phyloP scores from a whole-genome alignment of 78 protist species.

The Dictyostelium intermedium region DNA sequence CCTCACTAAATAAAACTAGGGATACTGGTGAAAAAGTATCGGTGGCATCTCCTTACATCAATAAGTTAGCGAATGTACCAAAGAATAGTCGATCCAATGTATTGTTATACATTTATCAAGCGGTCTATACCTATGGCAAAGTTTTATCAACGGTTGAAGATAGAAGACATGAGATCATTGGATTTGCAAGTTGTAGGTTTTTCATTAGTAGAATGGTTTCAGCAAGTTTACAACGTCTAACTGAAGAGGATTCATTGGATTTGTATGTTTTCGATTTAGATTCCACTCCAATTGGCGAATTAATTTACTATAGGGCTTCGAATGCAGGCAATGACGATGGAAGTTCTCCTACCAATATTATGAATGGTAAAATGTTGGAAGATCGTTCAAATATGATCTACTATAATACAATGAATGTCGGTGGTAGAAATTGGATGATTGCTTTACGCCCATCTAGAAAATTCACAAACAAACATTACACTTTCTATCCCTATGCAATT shows the following conservation, averaged over 20 bases:
- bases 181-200: conserved; percentile 55
- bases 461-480: conserved; percentile 29
- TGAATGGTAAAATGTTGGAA: conserved; percentile 1
- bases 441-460: conserved; percentile 29
- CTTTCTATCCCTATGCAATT: conserved; percentile 62
- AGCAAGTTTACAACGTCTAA: conserved; percentile 33
- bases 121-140: conserved; percentile 20
- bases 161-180: conserved; percentile 31
- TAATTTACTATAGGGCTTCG: conserved; percentile 25
- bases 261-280: conserved; percentile 54
- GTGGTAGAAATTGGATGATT: conserved; percentile 69
- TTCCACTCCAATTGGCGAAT: background rate
- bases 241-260: conserved; percentile 69
- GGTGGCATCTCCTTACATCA: conserved; percentile 13
- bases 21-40: conserved; percentile 56
- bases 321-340: background rate
- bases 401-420: conserved; percentile 70
- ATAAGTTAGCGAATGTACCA: conserved; percentile 8
- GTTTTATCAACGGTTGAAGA: conserved; percentile 36
- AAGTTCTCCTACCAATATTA: background rate
- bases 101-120: conserved; percentile 42
- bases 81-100: background rate
- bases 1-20: conserved; percentile 2
- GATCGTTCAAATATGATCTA: conserved; percentile 1
- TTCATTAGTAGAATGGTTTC: conserved; percentile 47